Evolutionary conservation across 352 stramenopile genomes (phyloP), one percentile per base, ranked within the genome.

Genomic region (Phytophthora ohioensis): DNA sequence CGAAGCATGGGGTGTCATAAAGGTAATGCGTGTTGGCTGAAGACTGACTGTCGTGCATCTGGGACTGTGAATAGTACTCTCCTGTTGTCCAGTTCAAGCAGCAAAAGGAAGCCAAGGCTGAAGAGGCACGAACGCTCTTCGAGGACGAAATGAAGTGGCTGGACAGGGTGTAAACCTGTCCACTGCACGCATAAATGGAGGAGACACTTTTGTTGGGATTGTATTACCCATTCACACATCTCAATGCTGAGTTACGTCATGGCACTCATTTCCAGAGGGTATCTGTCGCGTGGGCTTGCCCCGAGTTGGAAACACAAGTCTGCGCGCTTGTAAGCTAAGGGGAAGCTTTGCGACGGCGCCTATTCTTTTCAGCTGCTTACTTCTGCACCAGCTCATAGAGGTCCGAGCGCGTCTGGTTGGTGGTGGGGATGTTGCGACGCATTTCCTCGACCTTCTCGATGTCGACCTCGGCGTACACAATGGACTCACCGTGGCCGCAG

Each of bases 391-490:
- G 80, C 48, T 94, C 81, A 80, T 99, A 99, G 46, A 99, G 72
- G 82, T 99, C 98, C 15, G 77, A 75, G 65, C 98, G 88, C 64
- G 94, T 96, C 82, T 99, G 98, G 51, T 84, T 79, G n/a, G 82
- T 84, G 27, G 97, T 99, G 31, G 97, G 97, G 71, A 99, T 99
- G 69, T 97, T 98, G 61, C 81, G 88, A 59, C 98, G 91, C 85
- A 99, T 97, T 75, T 99, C 92, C 32, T 97, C 84, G 3, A 99
- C 92, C 49, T 95, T 90, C 12, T 88, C 82, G 27, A 99, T 73
- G 71, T 99, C 96, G 32, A 99, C 83, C 64, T 99, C 98, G 34
- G 92, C 97, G 62, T 98, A 90, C 30, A 99, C 94, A 58, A 99
- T 93, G 13, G 81, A 85, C 45, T 97, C 90, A 9, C 81, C 84